Evolutionary conservation across 2,329 filamentous ascomycete genomes (phyloP).

Genomic region (Trichoderma asperellum): DNA sequence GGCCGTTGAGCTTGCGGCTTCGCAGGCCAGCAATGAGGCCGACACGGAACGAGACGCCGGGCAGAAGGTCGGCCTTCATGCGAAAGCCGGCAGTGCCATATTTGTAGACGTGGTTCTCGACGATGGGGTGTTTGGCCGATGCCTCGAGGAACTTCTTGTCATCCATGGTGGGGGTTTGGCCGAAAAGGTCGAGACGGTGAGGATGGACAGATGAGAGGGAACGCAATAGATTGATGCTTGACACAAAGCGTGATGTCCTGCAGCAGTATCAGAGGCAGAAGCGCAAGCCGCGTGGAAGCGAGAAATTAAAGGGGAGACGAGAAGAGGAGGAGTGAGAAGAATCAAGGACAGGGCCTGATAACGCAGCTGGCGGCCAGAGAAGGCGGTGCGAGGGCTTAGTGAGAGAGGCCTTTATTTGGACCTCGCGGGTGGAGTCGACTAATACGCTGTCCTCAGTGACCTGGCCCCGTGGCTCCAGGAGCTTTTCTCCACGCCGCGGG

Average conservation of each 20-base stretch:
- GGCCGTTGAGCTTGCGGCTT: slow-evolving; percentile 85
- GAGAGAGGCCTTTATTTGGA: slow-evolving; percentile 26
- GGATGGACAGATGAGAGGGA: neutral
- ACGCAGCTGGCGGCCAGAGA: slow-evolving; percentile 14
- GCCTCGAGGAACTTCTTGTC: slow-evolving; percentile 59
- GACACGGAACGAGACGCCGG: slow-evolving; percentile 90
- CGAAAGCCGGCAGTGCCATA: slow-evolving; percentile 71
- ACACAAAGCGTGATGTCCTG: neutral
- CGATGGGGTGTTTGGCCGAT: slow-evolving; percentile 65
- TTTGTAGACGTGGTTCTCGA: slow-evolving; percentile 59
- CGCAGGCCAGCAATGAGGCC: slow-evolving; percentile 86
- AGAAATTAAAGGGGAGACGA: neutral
- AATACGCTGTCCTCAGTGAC: neutral
- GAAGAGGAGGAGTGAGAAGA: neutral
- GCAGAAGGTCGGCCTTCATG: slow-evolving; percentile 77
- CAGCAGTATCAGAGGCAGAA: neutral
- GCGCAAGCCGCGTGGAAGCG: neutral
- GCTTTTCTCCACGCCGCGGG: neutral
- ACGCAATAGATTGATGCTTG: neutral
- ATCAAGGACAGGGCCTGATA: neutral
- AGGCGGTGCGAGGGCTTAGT: slow-evolving; percentile 25
- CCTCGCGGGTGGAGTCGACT: slow-evolving; percentile 26
- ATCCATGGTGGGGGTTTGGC: slow-evolving; percentile 49
- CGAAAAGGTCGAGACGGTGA: neutral
- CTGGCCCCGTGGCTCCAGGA: slow-evolving; percentile 13